Conservation (phyloP, 331 rosid genomes). For the Prunus yedoensis region DNA sequence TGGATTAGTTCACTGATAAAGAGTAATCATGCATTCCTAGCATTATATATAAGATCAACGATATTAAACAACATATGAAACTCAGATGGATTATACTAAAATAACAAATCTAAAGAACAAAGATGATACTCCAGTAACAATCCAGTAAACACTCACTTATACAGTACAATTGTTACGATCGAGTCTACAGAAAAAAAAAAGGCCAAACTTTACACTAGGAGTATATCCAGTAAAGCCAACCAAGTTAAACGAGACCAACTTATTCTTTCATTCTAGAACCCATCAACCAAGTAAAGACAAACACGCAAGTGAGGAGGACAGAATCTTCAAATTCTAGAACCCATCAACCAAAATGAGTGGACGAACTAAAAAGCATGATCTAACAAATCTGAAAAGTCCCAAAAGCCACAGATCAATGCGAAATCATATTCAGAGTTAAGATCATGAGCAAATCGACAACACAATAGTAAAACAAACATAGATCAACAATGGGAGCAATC, state of each 20-base stretch:
- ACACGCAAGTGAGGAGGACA: no score
- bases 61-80: background rate
- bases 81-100: background rate
- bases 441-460: conserved; percentile 8
- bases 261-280: no score
- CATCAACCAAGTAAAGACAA: no score
- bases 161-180: background rate
- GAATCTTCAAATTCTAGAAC: background rate
- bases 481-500: background rate
- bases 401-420: conserved; percentile 6
- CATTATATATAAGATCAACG: background rate
- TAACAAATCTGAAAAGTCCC: conserved; percentile 13
- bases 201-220: background rate
- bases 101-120: background rate
- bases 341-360: background rate
- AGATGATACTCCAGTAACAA: background rate
- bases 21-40: background rate
- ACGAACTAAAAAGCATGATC: conserved; percentile 5
- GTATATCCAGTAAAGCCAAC: background rate
- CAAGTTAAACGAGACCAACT: background rate
- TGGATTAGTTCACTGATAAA: background rate
- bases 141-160: background rate
- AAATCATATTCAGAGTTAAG: conserved; percentile 16
- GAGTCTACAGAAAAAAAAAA: background rate
- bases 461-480: background rate